Base-by-base conservation (phyloP, 1,284 basidiomycete species). In the Moniliophthora roreri region DNA sequence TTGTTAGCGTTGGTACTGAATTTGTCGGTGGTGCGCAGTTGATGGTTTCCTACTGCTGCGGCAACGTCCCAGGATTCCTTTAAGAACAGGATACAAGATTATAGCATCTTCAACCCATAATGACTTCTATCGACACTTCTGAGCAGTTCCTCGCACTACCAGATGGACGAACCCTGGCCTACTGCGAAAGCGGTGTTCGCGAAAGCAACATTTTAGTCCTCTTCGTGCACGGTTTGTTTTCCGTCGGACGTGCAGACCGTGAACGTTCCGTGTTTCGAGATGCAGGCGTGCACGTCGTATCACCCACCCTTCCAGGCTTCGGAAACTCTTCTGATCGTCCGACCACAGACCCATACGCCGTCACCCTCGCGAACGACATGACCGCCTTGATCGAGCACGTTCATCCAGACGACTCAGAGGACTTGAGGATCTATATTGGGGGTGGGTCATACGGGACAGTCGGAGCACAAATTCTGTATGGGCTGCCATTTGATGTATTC, bases 391-490 rank as follows among this genome's bases (percentile, higher is more conserved):
- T 80, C 39, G 62, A 66, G 26, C 70, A 74, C 50, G 60, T 77
- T 38, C 71, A 78, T 58, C 68, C 72, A 0, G 55, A 63, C 15
- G 44, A 58, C 28, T 20, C 58, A n/a, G n/a, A n/a, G 15, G 52
- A 69, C 2, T 65, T 77, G 35, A 62, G 61, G 23, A 63, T 79
- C 26, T 80, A 76, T 61, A 49, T 78, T 36, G 59, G 67, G 0
- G 78, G 78, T 5, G 75, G 76, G 8, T 80, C 76, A 2, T 77
- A 72, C 49, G 79, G 79, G 18, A 77, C 77, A 0, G 70, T 68
- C 2, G 64, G 71, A 2, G 70, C 78, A 2, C 79, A 81, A 63
- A 74, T 81, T 26, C 52, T 81, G 24, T 80, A 76, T 51, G 79
- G 78, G 1, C 67, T 75, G 0, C 65, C 76, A 0, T 80, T 78